Percentiles rank a stretch among this genome's conserved stretches.
These are phyloP conservation scores for Furcasterigmium sp. DNA, from an alignment of 2,329 filamentous ascomycete genomes.

Conservation along the genomic window DNA sequence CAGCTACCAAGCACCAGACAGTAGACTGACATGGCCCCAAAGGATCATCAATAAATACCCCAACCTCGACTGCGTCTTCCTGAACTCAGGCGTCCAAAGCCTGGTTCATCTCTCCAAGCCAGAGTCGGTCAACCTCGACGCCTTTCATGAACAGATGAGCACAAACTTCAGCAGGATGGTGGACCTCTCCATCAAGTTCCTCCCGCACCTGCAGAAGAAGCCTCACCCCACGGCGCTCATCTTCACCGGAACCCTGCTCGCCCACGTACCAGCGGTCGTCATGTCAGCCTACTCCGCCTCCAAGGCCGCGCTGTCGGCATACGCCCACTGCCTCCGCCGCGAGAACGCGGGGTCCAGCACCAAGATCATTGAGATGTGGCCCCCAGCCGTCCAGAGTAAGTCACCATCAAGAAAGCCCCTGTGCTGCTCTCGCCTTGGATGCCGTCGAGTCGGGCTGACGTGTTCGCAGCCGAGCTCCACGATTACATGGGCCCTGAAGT, in stretches of 20 bases:
- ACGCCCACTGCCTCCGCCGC: conserved; percentile 30
- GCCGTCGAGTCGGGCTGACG: too few species aligned
- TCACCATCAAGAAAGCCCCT: conserved; percentile 19
- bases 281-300: conserved; percentile 36
- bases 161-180: conserved; percentile 22
- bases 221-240: conserved; percentile 8
- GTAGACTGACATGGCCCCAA: neutral
- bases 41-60: conserved; percentile 29
- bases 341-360: conserved; percentile 21
- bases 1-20: too few species aligned
- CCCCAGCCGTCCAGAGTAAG: conserved; percentile 25
- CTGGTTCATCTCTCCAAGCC: conserved; percentile 31
- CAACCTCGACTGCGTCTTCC: conserved; percentile 49
- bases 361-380: conserved; percentile 31
- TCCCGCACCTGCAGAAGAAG: conserved; percentile 18
- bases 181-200: conserved; percentile 18
- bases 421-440: too few species aligned
- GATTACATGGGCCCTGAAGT: conserved; percentile 14
- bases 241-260: conserved; percentile 14
- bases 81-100: conserved; percentile 52
- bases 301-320: conserved; percentile 37
- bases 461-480: conserved; percentile 16
- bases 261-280: conserved; percentile 26
- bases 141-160: conserved; percentile 19
- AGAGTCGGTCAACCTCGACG: conserved; percentile 20